Conservation (phyloP, 768 basidiomycete species). For the Suillus subaureus region DNA sequence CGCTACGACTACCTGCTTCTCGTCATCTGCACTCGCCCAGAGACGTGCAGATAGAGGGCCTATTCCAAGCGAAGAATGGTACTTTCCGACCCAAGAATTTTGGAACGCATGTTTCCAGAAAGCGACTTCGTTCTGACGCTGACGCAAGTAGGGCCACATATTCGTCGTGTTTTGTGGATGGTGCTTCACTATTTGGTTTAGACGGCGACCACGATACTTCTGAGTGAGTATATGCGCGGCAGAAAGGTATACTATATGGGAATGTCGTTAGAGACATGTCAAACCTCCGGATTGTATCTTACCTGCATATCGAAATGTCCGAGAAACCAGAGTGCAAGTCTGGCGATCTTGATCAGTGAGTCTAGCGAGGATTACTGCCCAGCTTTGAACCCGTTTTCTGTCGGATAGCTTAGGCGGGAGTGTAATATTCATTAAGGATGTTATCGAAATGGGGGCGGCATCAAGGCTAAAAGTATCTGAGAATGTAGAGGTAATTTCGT, state of each 20-base stretch:
- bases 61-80: constrained; percentile 29
- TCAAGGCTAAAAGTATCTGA: neutral
- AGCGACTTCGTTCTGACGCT: constrained; percentile 47
- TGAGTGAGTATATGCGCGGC: constrained; percentile 50
- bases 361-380: constrained; percentile 56
- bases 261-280: neutral
- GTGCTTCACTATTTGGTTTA: constrained; percentile 39
- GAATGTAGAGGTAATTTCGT: neutral
- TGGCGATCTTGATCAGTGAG: constrained; percentile 47
- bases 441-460: neutral
- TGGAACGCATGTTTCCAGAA: constrained; percentile 42
- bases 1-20: constrained; percentile 56
- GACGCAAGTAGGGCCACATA: constrained; percentile 71
- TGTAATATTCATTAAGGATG: constrained; percentile 44
- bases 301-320: constrained; percentile 68
- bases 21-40: constrained; percentile 63
- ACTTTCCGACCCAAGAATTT: constrained; percentile 52
- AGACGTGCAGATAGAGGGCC: constrained; percentile 45
- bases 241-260: constrained; percentile 59
- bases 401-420: constrained; percentile 62
- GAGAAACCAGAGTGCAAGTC: constrained; percentile 55
- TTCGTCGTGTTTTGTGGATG: constrained; percentile 54
- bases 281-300: constrained; percentile 10
- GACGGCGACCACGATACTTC: constrained; percentile 52
- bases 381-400: constrained; percentile 52